A percentile compares a stretch with the other conserved stretches of the same genome.
phyloP scores from a whole-genome alignment of 192 early-diverging fungal species.

The Pilaira anomala region DNA sequence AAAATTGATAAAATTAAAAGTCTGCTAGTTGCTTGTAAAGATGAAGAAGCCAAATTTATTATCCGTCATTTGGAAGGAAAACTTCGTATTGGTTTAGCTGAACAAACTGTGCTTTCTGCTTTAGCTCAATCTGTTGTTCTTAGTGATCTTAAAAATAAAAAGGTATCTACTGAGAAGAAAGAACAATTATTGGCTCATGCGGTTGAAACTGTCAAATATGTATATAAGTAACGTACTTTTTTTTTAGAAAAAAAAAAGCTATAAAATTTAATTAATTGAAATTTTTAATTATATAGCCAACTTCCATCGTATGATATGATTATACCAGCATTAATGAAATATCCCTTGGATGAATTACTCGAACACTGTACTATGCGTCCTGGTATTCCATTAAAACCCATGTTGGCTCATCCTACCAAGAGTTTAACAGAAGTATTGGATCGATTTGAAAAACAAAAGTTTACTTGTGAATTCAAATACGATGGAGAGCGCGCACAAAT shows the following conservation, averaged over 20 bases:
- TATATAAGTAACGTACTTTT: constrained; percentile 65
- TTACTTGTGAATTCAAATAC: constrained; percentile 99
- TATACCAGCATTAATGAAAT: constrained; percentile 77
- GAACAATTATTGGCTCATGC: constrained; percentile 47
- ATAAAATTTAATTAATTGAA: too few relatives aligned
- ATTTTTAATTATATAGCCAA: constrained; percentile 61
- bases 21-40: constrained; percentile 71
- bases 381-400: constrained; percentile 95
- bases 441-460: constrained; percentile 86
- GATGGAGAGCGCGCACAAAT: constrained; percentile 95
- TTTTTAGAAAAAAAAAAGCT: background rate
- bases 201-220: constrained; percentile 56
- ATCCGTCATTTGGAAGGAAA: constrained; percentile 90
- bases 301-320: constrained; percentile 91
- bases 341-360: constrained; percentile 65
- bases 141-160: constrained; percentile 43
- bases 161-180: constrained; percentile 42
- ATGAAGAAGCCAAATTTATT: constrained; percentile 83
- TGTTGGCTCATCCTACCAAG: constrained; percentile 99
- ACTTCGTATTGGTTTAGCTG: constrained; percentile 93
- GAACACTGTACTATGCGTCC: constrained; percentile 89
- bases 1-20: constrained; percentile 77
- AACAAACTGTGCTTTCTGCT: constrained; percentile 84
- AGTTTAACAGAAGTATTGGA: constrained; percentile 88
- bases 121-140: constrained; percentile 83